Conservation (phyloP, 495 filamentous ascomycete genomes). For the Penicillium canescens region DNA sequence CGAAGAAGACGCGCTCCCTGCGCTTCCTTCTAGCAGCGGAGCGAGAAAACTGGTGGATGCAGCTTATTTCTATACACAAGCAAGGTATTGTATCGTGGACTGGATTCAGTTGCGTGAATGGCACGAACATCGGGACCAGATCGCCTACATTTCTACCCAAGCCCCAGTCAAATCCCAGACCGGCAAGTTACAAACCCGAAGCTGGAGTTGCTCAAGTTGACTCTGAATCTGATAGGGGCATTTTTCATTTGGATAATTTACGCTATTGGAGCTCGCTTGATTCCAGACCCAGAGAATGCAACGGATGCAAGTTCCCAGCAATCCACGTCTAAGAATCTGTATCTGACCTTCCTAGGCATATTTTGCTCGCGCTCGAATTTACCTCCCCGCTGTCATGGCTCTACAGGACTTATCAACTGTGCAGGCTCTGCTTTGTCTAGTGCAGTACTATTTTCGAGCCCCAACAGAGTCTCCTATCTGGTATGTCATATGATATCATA, state of each 20-base stretch:
- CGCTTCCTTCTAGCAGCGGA: constrained; percentile 5
- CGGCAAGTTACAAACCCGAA: background rate
- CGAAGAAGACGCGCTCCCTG: background rate
- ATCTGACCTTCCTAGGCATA: constrained; percentile 2
- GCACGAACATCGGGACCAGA: constrained; percentile 1
- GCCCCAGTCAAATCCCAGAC: constrained; percentile 5
- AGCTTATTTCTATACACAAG: constrained; percentile 12
- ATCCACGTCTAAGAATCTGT: background rate
- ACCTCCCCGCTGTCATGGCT: constrained; percentile 7
- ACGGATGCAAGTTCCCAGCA: background rate
- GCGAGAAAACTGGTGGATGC: constrained; percentile 10
- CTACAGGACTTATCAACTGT: constrained; percentile 10
- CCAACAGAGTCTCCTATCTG: constrained; percentile 2
- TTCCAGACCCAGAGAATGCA: constrained; percentile 9
- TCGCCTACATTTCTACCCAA: constrained; percentile 1
- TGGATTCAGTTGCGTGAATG: constrained; percentile 10
- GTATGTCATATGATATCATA: background rate
- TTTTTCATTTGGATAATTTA: constrained; percentile 18
- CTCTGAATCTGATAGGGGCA: constrained; percentile 1
- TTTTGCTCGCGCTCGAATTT: constrained; percentile 10
- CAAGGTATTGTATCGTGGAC: constrained; percentile 13
- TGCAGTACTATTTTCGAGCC: constrained; percentile 14
- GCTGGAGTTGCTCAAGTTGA: background rate
- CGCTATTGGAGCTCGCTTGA: constrained; percentile 13
- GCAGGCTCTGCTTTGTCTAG: constrained; percentile 11